Evolutionary conservation across 345 rosid genomes (phyloP).

Genomic region (Syzygium oleosum): DNA sequence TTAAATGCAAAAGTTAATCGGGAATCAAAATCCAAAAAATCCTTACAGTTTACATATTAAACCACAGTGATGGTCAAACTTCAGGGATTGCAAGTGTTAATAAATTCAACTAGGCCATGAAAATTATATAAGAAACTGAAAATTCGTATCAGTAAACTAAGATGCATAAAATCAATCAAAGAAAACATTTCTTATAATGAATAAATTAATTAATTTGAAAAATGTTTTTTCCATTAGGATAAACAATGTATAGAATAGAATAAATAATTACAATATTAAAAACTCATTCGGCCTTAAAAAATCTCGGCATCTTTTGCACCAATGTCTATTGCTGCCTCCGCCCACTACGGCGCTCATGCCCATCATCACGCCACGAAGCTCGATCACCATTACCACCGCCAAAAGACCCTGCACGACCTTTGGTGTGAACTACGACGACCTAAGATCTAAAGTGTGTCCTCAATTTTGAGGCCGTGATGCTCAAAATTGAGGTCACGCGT

Average conservation of each 20-base stretch:
- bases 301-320: no score
- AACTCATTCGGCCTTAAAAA: no score
- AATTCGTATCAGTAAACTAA: not conserved
- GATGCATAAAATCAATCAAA: not conserved
- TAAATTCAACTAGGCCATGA: not conserved
- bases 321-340: no score
- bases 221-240: no score
- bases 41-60: no score
- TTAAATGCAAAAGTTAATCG: no score
- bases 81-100: no score
- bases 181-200: not conserved
- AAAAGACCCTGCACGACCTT: not conserved
- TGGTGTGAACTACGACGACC: not conserved
- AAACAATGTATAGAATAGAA: no score
- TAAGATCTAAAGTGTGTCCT: not conserved
- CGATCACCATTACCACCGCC: not conserved
- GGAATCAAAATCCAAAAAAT: no score
- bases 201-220: not conserved
- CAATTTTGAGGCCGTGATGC: not conserved
- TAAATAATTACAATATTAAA: no score
- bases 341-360: rapidly evolving
- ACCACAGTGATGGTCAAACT: no score
- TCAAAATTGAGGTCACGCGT: no score
- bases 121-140: not conserved
- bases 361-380: not conserved